Evolutionary conservation across 2,329 filamentous ascomycete species (phyloP), one percentile per base, ranked within the genome.

Genomic region (Teratosphaeria epicoccoides): DNA sequence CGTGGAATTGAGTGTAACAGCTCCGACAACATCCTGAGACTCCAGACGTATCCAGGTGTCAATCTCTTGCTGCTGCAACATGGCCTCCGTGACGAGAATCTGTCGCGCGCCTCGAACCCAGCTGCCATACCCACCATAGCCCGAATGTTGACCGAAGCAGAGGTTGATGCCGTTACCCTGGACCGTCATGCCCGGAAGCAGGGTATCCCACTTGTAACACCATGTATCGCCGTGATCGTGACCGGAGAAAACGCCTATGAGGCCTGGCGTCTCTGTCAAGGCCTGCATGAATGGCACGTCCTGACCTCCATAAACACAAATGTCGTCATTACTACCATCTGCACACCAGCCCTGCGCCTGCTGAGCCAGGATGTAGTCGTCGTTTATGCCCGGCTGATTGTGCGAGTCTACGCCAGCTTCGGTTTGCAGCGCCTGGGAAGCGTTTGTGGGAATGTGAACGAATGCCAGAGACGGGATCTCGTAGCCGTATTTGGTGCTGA

Each of bases 281-380:
- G 81, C 81, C 51, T 75, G 61, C 80, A 86, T 84, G 55, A 88
- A 87, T 0, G 74, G 71, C 0, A 71, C 64, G 51, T 86, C 82
- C 50, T 83, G 68, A 4, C 69, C 70, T 1, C 62, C 62, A 26
- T 75, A 75, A 17, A 49, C 56, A 47, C 61, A 66, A 59, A 49
- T 50, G 49, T 17, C 63, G 14, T 56, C 72, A 3, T 67, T 70
- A 2, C 48, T 50, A 0, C 75, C 75, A 43, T 64, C 52, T 7
- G 58, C 40, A 49, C 63, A 64, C 55, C 49, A 66, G 50, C 46
- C 60, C 61, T 61, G 75, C 72, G 40, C 72, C 51, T 76, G 74
- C 28, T 61, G 64, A 0, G 66, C 68, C 0, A 71, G 61, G 0
- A 63, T 64, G 10, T 64, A 57, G 53, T 76, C 73, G 17, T 70